Conservation (phyloP, 2,329 filamentous ascomycete genomes). For the Beauveria rudraprayagi region DNA sequence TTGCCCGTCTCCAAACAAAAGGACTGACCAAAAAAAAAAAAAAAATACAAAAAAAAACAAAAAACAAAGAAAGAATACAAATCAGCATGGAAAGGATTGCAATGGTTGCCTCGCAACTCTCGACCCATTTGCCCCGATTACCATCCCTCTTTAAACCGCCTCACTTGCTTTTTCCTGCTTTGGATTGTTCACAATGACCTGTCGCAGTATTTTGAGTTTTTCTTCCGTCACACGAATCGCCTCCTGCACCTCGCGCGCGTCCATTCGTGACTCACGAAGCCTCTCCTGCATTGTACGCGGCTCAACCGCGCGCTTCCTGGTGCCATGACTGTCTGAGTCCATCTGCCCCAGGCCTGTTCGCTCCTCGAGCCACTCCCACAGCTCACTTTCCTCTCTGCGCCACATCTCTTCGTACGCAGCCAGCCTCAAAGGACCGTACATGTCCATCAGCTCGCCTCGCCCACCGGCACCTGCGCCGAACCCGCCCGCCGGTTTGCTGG, state of each 20-base stretch:
- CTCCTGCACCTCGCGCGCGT: slow-evolving; percentile 65
- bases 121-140: not conserved
- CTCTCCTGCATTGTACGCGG: slow-evolving; percentile 52
- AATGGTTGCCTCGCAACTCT: not conserved
- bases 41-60: not conserved
- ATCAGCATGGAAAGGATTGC: not conserved
- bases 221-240: slow-evolving; percentile 83
- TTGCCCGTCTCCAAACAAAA: not conserved
- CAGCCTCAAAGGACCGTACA: slow-evolving; percentile 53
- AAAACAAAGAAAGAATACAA: slow-evolving; percentile 3
- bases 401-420: slow-evolving; percentile 91
- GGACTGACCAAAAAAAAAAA: not conserved
- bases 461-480: slow-evolving; percentile 23
- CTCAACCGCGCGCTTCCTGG: slow-evolving; percentile 42
- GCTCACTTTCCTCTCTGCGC: slow-evolving; percentile 74
- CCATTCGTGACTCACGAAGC: slow-evolving; percentile 53
- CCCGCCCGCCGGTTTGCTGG: slow-evolving; percentile 27
- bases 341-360: slow-evolving; percentile 64
- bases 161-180: slow-evolving; percentile 16
- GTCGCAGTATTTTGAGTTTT: slow-evolving; percentile 68
- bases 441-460: slow-evolving; percentile 15
- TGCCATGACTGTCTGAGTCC: slow-evolving; percentile 25
- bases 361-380: slow-evolving; percentile 93
- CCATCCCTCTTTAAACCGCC: not conserved
- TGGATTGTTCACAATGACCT: slow-evolving; percentile 50